Conservation (phyloP, 441 rosid genomes). For the Croton laevigatus region DNA sequence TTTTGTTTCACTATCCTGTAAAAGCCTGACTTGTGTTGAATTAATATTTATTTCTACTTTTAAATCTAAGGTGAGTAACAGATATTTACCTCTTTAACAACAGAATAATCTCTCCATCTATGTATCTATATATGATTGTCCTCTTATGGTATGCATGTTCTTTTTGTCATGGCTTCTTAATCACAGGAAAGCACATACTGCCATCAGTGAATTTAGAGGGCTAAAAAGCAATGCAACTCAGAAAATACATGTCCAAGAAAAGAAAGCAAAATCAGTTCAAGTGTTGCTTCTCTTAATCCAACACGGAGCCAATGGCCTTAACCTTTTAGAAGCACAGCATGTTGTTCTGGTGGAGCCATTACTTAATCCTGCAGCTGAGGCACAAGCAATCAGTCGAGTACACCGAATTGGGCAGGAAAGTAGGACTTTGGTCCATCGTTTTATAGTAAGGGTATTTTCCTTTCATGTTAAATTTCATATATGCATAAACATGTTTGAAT, state of each 20-base stretch:
- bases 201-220: constrained; percentile 53
- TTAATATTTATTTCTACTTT: neutral
- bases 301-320: constrained; percentile 97
- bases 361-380: constrained; percentile 94
- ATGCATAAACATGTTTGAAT: neutral
- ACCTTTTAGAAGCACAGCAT: constrained; percentile 94
- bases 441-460: constrained; percentile 51
- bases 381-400: constrained; percentile 94
- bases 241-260: constrained; percentile 24
- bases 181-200: constrained; percentile 71
- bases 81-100: neutral
- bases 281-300: constrained; percentile 82
- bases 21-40: neutral
- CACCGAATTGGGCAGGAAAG: constrained; percentile 91
- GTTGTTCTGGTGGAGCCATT: constrained; percentile 94
- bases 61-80: too few species aligned
- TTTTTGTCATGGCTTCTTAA: constrained; percentile 21
- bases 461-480: neutral
- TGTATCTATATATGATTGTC: neutral
- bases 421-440: constrained; percentile 82
- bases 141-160: neutral
- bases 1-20: neutral
- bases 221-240: constrained; percentile 31
- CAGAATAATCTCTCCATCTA: neutral
- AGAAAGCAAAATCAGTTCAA: constrained; percentile 49